Base-by-base conservation (phyloP, 2,329 filamentous ascomycete genomes). In the Bipolaris victoriae region DNA sequence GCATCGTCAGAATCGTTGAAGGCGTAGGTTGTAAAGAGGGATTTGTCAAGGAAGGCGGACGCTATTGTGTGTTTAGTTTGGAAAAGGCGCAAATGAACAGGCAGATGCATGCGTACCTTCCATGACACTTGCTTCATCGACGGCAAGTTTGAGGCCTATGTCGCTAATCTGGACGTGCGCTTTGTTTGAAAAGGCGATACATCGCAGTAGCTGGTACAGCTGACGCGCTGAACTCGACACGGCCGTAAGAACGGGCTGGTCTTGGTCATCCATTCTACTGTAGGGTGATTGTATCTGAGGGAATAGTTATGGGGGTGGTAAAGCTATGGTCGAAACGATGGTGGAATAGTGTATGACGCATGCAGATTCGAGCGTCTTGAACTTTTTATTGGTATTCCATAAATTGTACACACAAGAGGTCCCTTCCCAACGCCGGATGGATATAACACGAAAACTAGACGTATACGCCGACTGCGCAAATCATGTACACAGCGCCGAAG, bases 391-490 rank as follows among this genome's bases (percentile, higher is more conserved):
- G 67, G 66, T 76, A 76, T 73, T 69, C 71, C 67, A 66, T 74
- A 76, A 63, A 76, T 68, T 75, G 76, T 70, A 71, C 64, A 71
- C 60, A 53, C 45, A 57, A 33, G 49, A 61, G 63, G 58, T 45
- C 58, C 22, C 18, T 45, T 16, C 63, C 67, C 57, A 73, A 72
- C 69, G 70, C 69, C 69, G 62, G 62, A 56, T 58, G 58, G 63
- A 61, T 50, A 60, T 52, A 60, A 45, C 60, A 63, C 60, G 59
- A 60, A 66, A 68, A 66, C 80, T 86, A 99, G 78, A 99, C 92
- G 88, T 99, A 98, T 75, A 99, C 95, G 77, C 95, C 95, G 76
- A 95, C 95, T 59, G 93, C 95, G 80, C 95, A 99, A 80, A 99
- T 98, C 90, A 97, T 97, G 81, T 95, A 97, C 44, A 99, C 92